phyloP scores from a whole-genome alignment of 1,284 basidiomycete species.

The Wallemia hederae region DNA sequence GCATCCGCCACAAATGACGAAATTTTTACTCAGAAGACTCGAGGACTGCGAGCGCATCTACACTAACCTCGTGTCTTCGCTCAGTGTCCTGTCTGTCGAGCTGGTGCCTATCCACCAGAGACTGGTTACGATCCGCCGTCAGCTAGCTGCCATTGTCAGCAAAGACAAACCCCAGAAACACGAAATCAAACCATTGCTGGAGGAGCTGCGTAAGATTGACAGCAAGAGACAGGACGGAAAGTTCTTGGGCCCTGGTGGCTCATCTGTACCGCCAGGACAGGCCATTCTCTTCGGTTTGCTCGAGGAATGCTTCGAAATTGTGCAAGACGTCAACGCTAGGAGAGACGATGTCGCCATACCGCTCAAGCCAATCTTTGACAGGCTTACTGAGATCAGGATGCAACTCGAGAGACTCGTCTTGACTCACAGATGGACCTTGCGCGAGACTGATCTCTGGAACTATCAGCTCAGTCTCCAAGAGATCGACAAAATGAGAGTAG shows the following conservation, averaged over 20 bases:
- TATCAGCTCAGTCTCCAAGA: slow-evolving; percentile 83
- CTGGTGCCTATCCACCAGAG: slow-evolving; percentile 68
- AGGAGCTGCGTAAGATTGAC: slow-evolving; percentile 83
- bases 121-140: slow-evolving; percentile 59
- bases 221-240: slow-evolving; percentile 82
- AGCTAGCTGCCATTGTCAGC: slow-evolving; percentile 62
- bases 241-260: slow-evolving; percentile 70
- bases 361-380: slow-evolving; percentile 80
- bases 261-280: slow-evolving; percentile 62
- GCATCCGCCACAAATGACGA: slow-evolving; percentile 62
- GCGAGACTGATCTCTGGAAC: slow-evolving; percentile 86
- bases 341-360: slow-evolving; percentile 66
- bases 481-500: slow-evolving; percentile 84
- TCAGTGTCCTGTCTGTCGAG: slow-evolving; percentile 57
- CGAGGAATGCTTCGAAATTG: slow-evolving; percentile 89
- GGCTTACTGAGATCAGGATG: slow-evolving; percentile 52
- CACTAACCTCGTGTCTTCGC: slow-evolving; percentile 41
- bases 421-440: slow-evolving; percentile 86
- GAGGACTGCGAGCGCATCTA: slow-evolving; percentile 65
- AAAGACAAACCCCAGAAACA: slow-evolving; percentile 55
- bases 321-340: slow-evolving; percentile 79
- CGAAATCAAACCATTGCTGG: slow-evolving; percentile 65
- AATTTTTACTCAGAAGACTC: slow-evolving; percentile 64
- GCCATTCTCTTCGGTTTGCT: slow-evolving; percentile 44
- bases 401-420: slow-evolving; percentile 69